Conservation (phyloP, 805 yeast species). For the Lipomyces starkeyi region DNA sequence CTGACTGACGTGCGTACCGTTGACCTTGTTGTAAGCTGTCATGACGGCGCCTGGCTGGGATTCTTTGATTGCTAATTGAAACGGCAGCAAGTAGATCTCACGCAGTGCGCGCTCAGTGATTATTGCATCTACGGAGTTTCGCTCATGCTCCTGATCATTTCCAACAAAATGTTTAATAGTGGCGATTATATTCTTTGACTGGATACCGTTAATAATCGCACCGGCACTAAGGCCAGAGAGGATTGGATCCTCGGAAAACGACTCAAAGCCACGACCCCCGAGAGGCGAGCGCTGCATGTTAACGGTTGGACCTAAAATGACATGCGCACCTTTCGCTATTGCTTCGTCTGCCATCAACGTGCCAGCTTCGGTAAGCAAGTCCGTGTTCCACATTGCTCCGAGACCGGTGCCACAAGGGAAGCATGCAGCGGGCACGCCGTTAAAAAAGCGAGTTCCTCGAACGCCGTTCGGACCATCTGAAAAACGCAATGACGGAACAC, state of each 20-base stretch:
- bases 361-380: conserved; percentile 58
- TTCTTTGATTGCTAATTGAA: conserved; percentile 61
- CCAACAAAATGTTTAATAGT: conserved; percentile 68
- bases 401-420: conserved; percentile 67
- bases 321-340: conserved; percentile 58
- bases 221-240: conserved; percentile 56
- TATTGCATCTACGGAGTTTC: conserved; percentile 56
- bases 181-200: conserved; percentile 56
- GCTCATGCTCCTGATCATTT: conserved; percentile 65
- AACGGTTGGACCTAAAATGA: conserved; percentile 57
- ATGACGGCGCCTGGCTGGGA: conserved; percentile 60
- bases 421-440: conserved; percentile 61
- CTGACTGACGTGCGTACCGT: conserved; percentile 64
- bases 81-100: conserved; percentile 67
- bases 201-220: conserved; percentile 61
- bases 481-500: conserved; percentile 55
- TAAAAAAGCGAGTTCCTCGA: conserved; percentile 62
- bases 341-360: conserved; percentile 61
- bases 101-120: conserved; percentile 66
- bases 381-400: conserved; percentile 62
- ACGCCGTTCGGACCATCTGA: conserved; percentile 71
- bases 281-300: conserved; percentile 64
- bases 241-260: conserved; percentile 66
- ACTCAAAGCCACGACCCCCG: conserved; percentile 69
- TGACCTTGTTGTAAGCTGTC: conserved; percentile 68